Conservation (phyloP, 192 early-diverging fungal genomes). For the Coemansia furcata region DNA sequence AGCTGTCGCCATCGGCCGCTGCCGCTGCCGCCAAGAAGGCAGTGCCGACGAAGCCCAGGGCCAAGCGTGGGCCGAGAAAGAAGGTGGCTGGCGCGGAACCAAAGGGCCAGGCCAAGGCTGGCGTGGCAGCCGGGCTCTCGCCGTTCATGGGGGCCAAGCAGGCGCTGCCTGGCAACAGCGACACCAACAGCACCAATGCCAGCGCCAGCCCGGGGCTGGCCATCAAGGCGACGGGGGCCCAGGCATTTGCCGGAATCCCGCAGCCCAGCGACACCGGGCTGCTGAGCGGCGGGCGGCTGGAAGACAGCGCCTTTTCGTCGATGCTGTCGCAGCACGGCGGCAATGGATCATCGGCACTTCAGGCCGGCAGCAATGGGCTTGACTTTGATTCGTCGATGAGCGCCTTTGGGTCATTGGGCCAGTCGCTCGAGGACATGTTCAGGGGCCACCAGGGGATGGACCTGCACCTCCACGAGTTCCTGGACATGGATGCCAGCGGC, state of each 20-base stretch:
- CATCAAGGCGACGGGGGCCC: conserved; percentile 12
- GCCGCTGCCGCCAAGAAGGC: conserved; percentile 20
- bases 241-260: neutral
- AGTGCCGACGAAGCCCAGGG: conserved; percentile 19
- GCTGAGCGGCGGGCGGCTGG: neutral
- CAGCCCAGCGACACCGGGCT: neutral
- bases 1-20: conserved; percentile 2
- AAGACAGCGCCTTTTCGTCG: conserved; percentile 26
- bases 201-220: conserved; percentile 29
- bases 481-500: conserved; percentile 5
- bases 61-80: conserved; percentile 29
- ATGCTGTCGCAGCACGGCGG: conserved; percentile 28
- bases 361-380: neutral
- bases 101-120: neutral
- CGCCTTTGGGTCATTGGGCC: neutral
- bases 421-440: neutral
- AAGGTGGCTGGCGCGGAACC: neutral
- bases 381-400: conserved; percentile 4
- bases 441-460: conserved; percentile 6
- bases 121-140: neutral
- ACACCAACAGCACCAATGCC: conserved; percentile 9
- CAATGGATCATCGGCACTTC: conserved; percentile 7
- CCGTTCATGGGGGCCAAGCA: neutral
- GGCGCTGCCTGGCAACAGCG: neutral
- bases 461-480: conserved; percentile 14